phyloP scores from a whole-genome alignment of 805 yeast species.

The Babjeviella inositovora region DNA sequence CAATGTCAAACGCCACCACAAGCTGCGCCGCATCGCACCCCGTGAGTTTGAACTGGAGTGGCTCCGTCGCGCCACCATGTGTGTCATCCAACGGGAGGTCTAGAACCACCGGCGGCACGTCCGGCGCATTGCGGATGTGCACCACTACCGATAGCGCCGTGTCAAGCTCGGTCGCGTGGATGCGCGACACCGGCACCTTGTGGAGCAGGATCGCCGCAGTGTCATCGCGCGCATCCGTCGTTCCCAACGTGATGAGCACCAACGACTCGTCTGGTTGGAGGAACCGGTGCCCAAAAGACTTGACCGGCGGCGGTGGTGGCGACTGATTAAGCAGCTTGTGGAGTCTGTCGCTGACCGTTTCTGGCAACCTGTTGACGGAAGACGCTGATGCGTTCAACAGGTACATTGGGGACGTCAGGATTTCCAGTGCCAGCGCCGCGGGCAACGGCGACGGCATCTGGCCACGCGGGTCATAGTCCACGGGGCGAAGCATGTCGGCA shows the following conservation, averaged over 20 bases:
- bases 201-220: slow-evolving; percentile 51
- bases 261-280: slow-evolving; percentile 48
- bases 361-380: no score
- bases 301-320: slow-evolving; percentile 33
- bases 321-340: no score
- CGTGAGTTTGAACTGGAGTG: slow-evolving; percentile 47
- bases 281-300: slow-evolving; percentile 76
- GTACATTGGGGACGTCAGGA: neutral
- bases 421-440: no score
- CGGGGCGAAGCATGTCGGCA: slow-evolving; percentile 44
- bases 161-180: slow-evolving; percentile 71
- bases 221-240: slow-evolving; percentile 57
- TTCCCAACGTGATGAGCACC: slow-evolving; percentile 72
- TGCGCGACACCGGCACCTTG: slow-evolving; percentile 59
- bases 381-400: neutral
- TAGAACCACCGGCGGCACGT: slow-evolving; percentile 42
- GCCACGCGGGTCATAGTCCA: slow-evolving; percentile 19
- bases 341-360: no score
- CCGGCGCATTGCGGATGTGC: slow-evolving; percentile 11
- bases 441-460: no score
- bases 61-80: slow-evolving; percentile 46
- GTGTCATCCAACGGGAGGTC: slow-evolving; percentile 80
- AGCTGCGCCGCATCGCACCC: slow-evolving; percentile 33
- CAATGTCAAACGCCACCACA: slow-evolving; percentile 63
- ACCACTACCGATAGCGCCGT: slow-evolving; percentile 65